These are phyloP conservation scores for Clonostachys solani DNA, from an alignment of 2,329 filamentous ascomycete species.

Conservation along the genomic window DNA sequence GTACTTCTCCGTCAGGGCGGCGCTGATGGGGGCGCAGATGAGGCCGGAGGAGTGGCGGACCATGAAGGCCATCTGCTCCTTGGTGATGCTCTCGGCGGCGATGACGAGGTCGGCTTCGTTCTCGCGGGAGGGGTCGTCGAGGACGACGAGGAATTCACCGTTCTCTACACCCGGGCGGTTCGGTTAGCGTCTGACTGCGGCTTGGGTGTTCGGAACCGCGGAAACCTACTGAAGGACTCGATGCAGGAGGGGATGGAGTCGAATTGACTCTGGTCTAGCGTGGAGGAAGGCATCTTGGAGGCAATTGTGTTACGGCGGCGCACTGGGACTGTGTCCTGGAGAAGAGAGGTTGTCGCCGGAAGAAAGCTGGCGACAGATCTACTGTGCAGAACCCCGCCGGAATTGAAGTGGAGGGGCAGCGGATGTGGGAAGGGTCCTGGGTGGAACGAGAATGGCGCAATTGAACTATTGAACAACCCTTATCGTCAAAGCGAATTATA, in stretches of 20 bases:
- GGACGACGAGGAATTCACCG: constrained; percentile 92
- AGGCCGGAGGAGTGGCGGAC: constrained; percentile 86
- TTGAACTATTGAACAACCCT: no score
- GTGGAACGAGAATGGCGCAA: no score
- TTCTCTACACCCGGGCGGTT: constrained; percentile 41
- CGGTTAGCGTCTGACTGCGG: neutral
- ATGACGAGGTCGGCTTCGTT: constrained; percentile 99
- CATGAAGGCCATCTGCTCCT: constrained; percentile 93
- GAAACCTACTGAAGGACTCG: constrained; percentile 55
- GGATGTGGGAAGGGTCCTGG: no score
- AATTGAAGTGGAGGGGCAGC: no score
- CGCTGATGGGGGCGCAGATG: constrained; percentile 81
- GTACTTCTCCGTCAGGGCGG: constrained; percentile 64
- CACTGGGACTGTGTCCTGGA: no score
- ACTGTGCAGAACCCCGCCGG: no score
- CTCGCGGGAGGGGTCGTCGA: constrained; percentile 88
- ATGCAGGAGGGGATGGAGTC: constrained; percentile 63
- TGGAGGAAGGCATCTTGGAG: constrained; percentile 42
- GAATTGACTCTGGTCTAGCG: constrained; percentile 50
- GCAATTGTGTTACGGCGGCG: neutral
- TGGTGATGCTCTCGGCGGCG: constrained; percentile 77
- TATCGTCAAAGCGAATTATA: no score
- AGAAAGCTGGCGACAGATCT: no score
- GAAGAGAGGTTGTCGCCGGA: no score
- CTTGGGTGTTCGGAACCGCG: neutral